phyloP scores from a whole-genome alignment of 176 grass and related monocot genomes.

The Luzula sylvatica region DNA sequence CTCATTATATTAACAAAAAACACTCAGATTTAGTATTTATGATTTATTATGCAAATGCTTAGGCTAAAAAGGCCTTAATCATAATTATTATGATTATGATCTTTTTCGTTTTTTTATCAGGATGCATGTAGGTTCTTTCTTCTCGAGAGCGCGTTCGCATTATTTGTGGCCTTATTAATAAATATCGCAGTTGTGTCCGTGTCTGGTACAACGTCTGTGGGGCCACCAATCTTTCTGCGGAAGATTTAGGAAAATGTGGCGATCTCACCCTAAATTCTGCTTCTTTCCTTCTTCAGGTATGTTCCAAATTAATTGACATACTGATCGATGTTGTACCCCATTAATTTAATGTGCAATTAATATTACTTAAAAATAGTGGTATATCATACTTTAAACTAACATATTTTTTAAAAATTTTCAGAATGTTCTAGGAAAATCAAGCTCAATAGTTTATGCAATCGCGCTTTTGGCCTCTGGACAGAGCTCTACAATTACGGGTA shows the following conservation, averaged over 20 bases:
- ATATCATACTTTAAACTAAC: background rate
- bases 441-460: constrained; percentile 61
- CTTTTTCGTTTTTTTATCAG: constrained; percentile 17
- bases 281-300: constrained; percentile 77
- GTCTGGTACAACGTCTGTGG: constrained; percentile 60
- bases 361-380: background rate
- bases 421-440: constrained; percentile 85
- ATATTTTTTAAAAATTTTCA: constrained; percentile 17
- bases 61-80: too few relatives aligned
- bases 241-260: constrained; percentile 29
- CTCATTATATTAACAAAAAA: background rate
- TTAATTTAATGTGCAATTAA: background rate
- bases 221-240: constrained; percentile 26
- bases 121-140: constrained; percentile 78
- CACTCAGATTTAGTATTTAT: background rate
- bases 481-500: constrained; percentile 90
- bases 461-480: constrained; percentile 87
- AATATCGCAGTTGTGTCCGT: constrained; percentile 76
- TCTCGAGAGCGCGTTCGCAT: constrained; percentile 62
- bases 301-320: background rate
- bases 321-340: background rate
- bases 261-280: constrained; percentile 55
- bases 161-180: constrained; percentile 78
- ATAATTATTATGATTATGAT: constrained; percentile 19
- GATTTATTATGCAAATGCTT: background rate